Base-by-base conservation (phyloP, 768 basidiomycete genomes). In the Suillus paluster region DNA sequence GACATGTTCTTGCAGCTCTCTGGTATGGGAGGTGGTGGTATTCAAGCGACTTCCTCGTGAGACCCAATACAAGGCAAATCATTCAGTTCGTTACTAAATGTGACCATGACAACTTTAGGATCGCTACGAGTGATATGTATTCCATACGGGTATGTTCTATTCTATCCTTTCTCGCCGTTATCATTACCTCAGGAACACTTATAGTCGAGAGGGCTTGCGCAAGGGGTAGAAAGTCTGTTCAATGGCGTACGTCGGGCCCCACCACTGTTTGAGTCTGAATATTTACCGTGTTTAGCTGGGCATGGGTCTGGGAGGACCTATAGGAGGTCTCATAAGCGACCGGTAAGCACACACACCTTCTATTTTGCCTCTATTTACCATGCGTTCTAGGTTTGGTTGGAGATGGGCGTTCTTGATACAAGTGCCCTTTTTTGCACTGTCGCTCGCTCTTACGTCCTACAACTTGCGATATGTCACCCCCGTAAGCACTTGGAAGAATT, bases 121-220 rank as follows among this genome's bases (percentile, higher is more conserved):
- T 92, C 63, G 83, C 90, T 55, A 84, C 86, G 44, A 91, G 90
- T 68, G 91, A 93, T 66, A 90, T 94, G 90, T 92, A 91, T 67
- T 85, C 81, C 66, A 72, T 93, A 66, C 81, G 92, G 59, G 91
- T 91, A 68, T 59, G 84, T 76, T 25, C 63, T 12, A 21, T 49
- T 25, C 42, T 57, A 19, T 56, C 23, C 30, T 44, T 45, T 61
- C 42, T 63, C 59, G 44, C 54, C 60, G 48, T 41, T 49, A 38
- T 9, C 62, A 8, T 63, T 64, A 65, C 62, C 60, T 63, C 70
- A 59, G 59, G 34, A 27, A 63, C 48, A 46, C 33, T 15, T 65
- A 25, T 65, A 92, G 90, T 81, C 83, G 59, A 81, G 92, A 60
- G 89, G 91, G 17, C 76, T 92, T 61, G 81, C 88, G 0, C 91